Evolutionary conservation across 139 green algal genomes (phyloP).

Genomic region (Axilococcus clingmanii): DNA sequence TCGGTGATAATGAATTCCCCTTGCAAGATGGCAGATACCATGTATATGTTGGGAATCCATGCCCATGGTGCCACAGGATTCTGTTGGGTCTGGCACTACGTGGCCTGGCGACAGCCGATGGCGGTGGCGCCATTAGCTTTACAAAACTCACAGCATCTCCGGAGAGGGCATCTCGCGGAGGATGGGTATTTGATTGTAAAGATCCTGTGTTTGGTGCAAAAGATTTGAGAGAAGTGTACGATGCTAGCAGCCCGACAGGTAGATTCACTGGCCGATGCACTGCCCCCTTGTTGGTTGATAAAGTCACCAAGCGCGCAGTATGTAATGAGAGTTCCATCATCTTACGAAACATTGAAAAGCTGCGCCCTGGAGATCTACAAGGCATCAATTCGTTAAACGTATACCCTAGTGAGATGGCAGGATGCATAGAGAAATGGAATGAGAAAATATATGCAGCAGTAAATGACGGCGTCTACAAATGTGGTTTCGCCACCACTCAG

Average conservation of each 20-base stretch:
- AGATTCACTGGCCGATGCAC: slow-evolving; percentile 77
- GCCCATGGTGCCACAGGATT: slow-evolving; percentile 93
- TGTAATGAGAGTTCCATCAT: slow-evolving; percentile 75
- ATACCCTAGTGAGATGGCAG: slow-evolving; percentile 32
- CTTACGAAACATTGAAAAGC: slow-evolving; percentile 46
- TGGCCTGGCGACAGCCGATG: slow-evolving; percentile 31
- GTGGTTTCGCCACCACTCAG: slow-evolving; percentile 74
- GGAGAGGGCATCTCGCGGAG: slow-evolving; percentile 54
- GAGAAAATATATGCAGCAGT: slow-evolving; percentile 48
- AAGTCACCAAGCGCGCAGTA: slow-evolving; percentile 26
- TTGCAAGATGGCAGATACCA: slow-evolving; percentile 50
- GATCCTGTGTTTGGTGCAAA: slow-evolving; percentile 42
- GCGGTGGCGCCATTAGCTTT: slow-evolving; percentile 5
- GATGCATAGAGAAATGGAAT: slow-evolving; percentile 63
- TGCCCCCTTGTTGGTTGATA: slow-evolving; percentile 77
- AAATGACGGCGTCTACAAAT: slow-evolving; percentile 77
- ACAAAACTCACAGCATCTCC: slow-evolving; percentile 45
- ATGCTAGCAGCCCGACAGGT: slow-evolving; percentile 38
- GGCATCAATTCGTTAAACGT: slow-evolving; percentile 35
- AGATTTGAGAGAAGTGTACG: slow-evolving; percentile 72
- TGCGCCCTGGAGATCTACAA: slow-evolving; percentile 27
- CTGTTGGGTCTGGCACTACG: slow-evolving; percentile 54
- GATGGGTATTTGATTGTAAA: slow-evolving; percentile 56
- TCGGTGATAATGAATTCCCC: slow-evolving; percentile 51
- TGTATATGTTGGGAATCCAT: slow-evolving; percentile 88